Evolutionary conservation across 1,139 yeast genomes (phyloP), one percentile per base, ranked within the genome.

Genomic region (Kodamaea derodonti): DNA sequence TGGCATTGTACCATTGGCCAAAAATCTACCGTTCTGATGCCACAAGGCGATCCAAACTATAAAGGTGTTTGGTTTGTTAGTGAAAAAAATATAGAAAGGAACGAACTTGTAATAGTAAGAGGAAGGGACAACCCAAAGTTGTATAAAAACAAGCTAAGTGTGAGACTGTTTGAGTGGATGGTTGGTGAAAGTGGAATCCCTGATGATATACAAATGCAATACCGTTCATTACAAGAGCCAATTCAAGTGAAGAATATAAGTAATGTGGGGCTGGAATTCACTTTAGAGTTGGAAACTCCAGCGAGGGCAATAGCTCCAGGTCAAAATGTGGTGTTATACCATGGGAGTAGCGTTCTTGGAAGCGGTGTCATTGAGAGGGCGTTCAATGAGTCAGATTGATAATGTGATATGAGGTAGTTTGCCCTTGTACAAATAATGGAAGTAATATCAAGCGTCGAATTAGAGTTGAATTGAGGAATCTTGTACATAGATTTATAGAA

Each of bases 1-100:
- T 94, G 98, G 97, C 80, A 84, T 37, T 94, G 88, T 12, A 92
- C 99, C 0, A 79, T 92, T 18, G 98, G 98, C 1, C 98, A 92
- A 59, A 75, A 80, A 43, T 68, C 80, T 22, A 83, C 95, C 1
- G 59, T 87, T 3, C 71, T 85, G 3, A 74, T 88, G 84, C 96
- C 96, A 0, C 97, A 90, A 51, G 92, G 88, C 0, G 78, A 81
- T 47, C 94, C 92, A 0, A 53, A 59, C 7, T 80, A 75, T 44
- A 67, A 74, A 31, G 98, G 98, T 0, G 69, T 75, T 2, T 92
- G 98, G 98, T 86, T 80, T 56, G 88, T 90, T 0, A 72, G 84
- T 47, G 87, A 75, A 23, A 92, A 94, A 52, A 60, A 75, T 28
- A 52, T 60, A 5, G 75, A 62, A 3, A 67, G 73, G 9, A 90